Base-by-base conservation (phyloP, 2,329 filamentous ascomycete species). In the Fonsecaea monophora region DNA sequence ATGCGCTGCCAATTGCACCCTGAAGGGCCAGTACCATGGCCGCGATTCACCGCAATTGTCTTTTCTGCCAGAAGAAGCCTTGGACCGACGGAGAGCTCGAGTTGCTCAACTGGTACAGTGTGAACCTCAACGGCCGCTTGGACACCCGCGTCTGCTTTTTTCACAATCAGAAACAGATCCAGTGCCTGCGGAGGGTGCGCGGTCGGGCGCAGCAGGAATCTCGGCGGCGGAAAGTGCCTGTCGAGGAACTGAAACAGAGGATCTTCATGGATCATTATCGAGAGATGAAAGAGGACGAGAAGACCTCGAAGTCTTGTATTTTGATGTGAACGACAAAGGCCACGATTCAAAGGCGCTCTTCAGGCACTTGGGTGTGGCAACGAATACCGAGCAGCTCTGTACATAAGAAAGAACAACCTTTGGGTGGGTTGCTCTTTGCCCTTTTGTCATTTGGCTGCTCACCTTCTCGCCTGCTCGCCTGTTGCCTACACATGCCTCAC, bases 221-320 rank as follows among this genome's bases (percentile, higher is more conserved):
- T 7, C 53, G 21, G n/a, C 40, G 57, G 10, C 63, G 62, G 18
- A 65, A 55, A 10, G 38, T 45, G 18, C 63, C 63, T 2, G 42
- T 60, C 18, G 57, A 57, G 21, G 56, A 65, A 8, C 3, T 60
- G 40, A 60, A 42, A 30, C 37, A 40, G 32, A 60, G 25, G 25
- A 38, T 61, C 34, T 65, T 54, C 25, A 60, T 60, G 63, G 56
- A 65, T 13, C 63, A 65, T 50, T 65, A 60, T 37, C 37, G 37
- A 18, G 50, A n/a, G 12, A 60, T 65, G 63, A 45, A 55, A 13
- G 55, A 18, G 15, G 63, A 65, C 34, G 18, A 37, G 30, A 65
- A 65, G 48, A 38, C 4, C n/a, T 30, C 56, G 1, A 50, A 15
- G 9, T 42, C 48, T 50, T 65, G 63, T 25, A 32, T 61, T 9